Base-by-base conservation (phyloP, 1,284 basidiomycete genomes). In the Entoloma clypeatum region DNA sequence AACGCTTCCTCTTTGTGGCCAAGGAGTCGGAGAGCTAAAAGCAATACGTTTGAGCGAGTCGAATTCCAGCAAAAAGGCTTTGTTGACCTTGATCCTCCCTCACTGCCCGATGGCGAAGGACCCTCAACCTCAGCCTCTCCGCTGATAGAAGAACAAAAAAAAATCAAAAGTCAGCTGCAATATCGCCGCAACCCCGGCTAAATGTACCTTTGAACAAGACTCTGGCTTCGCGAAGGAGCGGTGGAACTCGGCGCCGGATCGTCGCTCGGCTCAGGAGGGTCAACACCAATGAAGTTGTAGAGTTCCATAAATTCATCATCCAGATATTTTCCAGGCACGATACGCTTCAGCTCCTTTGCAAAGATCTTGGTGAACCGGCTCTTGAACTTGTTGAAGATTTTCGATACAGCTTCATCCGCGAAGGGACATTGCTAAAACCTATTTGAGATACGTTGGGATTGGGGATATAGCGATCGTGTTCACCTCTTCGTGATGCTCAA, bases 341-440 rank as follows among this genome's bases (percentile, higher is more conserved):
- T 75, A 28, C 67, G 69, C 40, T 74, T 71, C 7, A 89, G 60
- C 43, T 79, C 74, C 23, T 70, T 67, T 16, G 66, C 67, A 56
- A 78, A 90, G 41, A 71, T 68, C 53, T 80, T 83, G 23, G 63
- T 54, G 39, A 92, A 64, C 8, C 67, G 57, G 4, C 63, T 66
- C 41, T 83, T 78, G 62, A 92, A 90, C 31, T 79, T 76, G 18
- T 64, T 63, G 38, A 95, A 69, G 1, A 86, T 74, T 53, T 88
- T 92, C 45, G 79, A 76, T 8, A 84, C 74, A 0, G 78, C 65
- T 0, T 79, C 67, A 48, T 93, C 89, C 11, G 77, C 71, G 21
- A 88, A 65, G 0, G 86, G 86, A 11, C 81, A 81, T 61, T 84
- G 83, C 85, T 90, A 48, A 4, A 38, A 21, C 26, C 21, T 8